phyloP scores from a whole-genome alignment of 140 eudicot species.

The Cichorium intybus region DNA sequence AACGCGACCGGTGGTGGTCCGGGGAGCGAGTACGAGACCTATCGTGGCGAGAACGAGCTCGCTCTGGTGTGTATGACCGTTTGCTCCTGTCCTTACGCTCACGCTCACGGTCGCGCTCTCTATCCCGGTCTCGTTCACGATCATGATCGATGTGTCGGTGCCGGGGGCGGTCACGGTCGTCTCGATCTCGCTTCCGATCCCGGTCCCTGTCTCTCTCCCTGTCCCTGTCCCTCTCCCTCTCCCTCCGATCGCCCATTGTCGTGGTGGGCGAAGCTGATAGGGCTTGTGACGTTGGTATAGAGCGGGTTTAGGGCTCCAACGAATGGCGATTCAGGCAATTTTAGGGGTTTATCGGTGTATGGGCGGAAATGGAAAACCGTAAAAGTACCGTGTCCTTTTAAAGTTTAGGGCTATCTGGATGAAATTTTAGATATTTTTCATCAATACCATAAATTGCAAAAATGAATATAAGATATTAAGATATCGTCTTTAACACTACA shows the following conservation, averaged over 20 bases:
- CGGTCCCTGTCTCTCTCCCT: conserved; percentile 26
- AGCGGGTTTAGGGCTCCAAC: conserved; percentile 13
- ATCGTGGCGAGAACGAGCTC: conserved; percentile 60
- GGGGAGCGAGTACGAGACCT: conserved; percentile 78
- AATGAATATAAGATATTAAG: no score
- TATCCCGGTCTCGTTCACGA: conserved; percentile 39
- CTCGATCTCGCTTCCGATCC: conserved; percentile 12
- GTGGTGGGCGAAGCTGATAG: not conserved
- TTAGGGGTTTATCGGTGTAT: conserved; percentile 16
- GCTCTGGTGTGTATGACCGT: conserved; percentile 71
- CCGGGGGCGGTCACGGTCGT: conserved; percentile 36
- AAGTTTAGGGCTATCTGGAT: no score
- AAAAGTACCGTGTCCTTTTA: not conserved
- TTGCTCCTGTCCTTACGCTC: conserved; percentile 49
- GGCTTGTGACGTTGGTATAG: not conserved
- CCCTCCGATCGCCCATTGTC: conserved; percentile 35
- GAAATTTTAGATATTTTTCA: no score
- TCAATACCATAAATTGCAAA: no score
- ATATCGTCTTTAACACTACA: no score
- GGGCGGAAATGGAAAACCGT: not conserved
- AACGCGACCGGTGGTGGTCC: conserved; percentile 45
- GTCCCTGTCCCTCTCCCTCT: conserved; percentile 27
- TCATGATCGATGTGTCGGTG: conserved; percentile 42
- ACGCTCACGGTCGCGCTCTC: conserved; percentile 37
- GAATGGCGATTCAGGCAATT: not conserved